Conservation (phyloP, 352 stramenopile genomes). For the Phytophthora tubulina region DNA sequence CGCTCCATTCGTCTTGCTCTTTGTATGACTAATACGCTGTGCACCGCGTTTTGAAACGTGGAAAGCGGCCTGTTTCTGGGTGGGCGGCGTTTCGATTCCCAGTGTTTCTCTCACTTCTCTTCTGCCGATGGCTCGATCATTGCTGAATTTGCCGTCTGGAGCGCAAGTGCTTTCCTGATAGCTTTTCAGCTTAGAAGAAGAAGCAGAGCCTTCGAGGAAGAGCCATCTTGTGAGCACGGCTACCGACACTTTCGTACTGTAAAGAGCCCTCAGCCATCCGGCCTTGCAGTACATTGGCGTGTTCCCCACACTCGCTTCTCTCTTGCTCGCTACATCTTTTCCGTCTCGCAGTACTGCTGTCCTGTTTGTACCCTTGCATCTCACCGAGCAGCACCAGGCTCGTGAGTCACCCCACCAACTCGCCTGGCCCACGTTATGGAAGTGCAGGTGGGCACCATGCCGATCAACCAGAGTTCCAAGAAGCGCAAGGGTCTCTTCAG, state of each 20-base stretch:
- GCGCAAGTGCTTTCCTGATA: constrained; percentile 51
- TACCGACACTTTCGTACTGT: not conserved
- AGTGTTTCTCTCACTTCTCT: constrained; percentile 41
- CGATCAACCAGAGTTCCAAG: constrained; percentile 74
- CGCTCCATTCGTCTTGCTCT: not conserved
- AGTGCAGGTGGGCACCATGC: constrained; percentile 51
- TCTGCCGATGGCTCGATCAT: constrained; percentile 55
- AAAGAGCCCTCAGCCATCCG: not conserved
- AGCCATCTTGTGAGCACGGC: constrained; percentile 15
- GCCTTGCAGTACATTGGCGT: constrained; percentile 9
- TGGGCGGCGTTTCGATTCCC: constrained; percentile 37
- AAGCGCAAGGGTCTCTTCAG: constrained; percentile 70
- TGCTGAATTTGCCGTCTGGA: constrained; percentile 67
- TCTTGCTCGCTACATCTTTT: constrained; percentile 6
- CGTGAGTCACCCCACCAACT: constrained; percentile 6
- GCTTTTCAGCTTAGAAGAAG: constrained; percentile 8
- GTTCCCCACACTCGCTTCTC: constrained; percentile 1
- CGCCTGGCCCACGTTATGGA: constrained; percentile 38
- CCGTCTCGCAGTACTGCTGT: constrained; percentile 7
- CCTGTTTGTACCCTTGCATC: constrained; percentile 32
- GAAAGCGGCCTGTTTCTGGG: constrained; percentile 37
- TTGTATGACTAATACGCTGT: not conserved
- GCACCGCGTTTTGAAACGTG: constrained; percentile 21
- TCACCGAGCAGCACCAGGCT: constrained; percentile 18
- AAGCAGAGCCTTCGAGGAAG: constrained; percentile 26